phyloP scores from a whole-genome alignment of 441 rosid species.

The Syzygium malaccense region DNA sequence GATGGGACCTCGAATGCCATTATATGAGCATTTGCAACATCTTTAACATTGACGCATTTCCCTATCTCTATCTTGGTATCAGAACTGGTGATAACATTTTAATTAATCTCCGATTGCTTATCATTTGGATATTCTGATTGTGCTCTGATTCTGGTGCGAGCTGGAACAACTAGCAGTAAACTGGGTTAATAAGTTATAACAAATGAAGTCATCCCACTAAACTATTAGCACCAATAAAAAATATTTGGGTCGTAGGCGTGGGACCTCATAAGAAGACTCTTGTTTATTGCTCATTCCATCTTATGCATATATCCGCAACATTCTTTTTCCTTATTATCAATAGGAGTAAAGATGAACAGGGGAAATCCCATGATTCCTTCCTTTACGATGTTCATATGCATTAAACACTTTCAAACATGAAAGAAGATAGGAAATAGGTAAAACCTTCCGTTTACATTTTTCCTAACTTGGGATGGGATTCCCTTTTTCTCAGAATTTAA shows the following conservation, averaged over 20 bases:
- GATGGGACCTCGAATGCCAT: slow-evolving; percentile 69
- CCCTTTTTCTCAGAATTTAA: slow-evolving; percentile 7
- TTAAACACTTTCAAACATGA: not conserved
- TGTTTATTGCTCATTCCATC: not conserved
- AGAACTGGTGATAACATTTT: too few species aligned
- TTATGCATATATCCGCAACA: not conserved
- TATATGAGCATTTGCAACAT: slow-evolving; percentile 78
- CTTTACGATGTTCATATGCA: not conserved
- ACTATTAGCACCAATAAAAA: not conserved
- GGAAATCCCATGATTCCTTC: not conserved
- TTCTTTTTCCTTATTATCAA: not conserved
- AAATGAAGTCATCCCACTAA: too few species aligned
- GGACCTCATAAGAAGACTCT: not conserved
- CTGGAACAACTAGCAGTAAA: too few species aligned
- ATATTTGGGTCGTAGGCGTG: not conserved
- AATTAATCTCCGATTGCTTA: too few species aligned
- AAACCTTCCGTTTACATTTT: not conserved
- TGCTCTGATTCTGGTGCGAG: too few species aligned
- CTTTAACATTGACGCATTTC: slow-evolving; percentile 51
- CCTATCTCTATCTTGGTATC: too few species aligned
- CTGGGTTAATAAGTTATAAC: too few species aligned
- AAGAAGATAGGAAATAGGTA: not conserved
- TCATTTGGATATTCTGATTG: too few species aligned
- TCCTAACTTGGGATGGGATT: not conserved
- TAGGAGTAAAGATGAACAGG: not conserved